Evolutionary conservation across 176 grass and related monocot species (phyloP).

Genomic region (Aegilops tauschii): DNA sequence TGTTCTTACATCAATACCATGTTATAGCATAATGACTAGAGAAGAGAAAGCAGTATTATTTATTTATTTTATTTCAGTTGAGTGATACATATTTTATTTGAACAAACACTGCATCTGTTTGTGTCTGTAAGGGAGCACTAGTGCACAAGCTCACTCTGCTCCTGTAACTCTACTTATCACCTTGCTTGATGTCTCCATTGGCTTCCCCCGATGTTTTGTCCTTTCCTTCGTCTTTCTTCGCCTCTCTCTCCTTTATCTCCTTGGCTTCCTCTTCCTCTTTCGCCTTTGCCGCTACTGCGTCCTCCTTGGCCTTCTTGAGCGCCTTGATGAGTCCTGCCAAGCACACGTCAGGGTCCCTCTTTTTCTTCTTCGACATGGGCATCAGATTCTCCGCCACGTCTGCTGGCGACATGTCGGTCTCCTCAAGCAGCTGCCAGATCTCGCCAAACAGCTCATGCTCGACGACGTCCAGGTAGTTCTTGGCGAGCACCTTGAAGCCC

Average conservation of each 20-base stretch:
- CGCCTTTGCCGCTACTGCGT: neutral
- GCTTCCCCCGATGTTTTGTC: neutral
- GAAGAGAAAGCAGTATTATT: neutral
- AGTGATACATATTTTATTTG: neutral
- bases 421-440: conserved; percentile 37
- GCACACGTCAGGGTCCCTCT: neutral
- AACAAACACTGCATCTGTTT: neutral
- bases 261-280: conserved; percentile 10
- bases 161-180: neutral
- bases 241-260: neutral
- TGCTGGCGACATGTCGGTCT: conserved; percentile 52
- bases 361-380: conserved; percentile 44
- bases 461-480: conserved; percentile 28
- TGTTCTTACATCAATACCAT: neutral
- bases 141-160: neutral
- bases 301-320: conserved; percentile 35
- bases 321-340: conserved; percentile 34
- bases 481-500: conserved; percentile 45
- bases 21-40: neutral
- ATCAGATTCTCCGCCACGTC: conserved; percentile 69
- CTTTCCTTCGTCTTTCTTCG: neutral
- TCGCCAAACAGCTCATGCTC: conserved; percentile 33
- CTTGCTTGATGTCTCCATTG: conserved; percentile 9
- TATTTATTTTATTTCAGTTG: neutral
- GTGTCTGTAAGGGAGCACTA: neutral